phyloP scores from a whole-genome alignment of 2,329 filamentous ascomycete genomes.

The Microcera coccophila region DNA sequence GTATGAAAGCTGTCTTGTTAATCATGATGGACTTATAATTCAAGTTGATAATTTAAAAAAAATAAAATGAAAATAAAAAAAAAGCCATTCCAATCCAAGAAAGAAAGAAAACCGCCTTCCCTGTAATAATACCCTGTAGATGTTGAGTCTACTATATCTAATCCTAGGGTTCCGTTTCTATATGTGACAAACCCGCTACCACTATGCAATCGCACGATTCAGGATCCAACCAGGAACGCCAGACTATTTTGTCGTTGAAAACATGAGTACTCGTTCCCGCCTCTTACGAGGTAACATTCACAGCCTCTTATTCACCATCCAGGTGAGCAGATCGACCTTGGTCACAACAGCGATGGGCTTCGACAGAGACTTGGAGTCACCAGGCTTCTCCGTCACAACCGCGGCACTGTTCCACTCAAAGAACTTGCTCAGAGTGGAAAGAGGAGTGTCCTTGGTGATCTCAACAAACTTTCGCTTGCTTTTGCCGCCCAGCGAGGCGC shows the following conservation, averaged over 20 bases:
- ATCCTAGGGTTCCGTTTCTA: not conserved
- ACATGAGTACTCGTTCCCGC: slow-evolving; percentile 31
- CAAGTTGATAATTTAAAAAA: slow-evolving; percentile 3
- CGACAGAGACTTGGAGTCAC: slow-evolving; percentile 51
- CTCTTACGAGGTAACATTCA: slow-evolving; percentile 23
- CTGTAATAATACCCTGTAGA: slow-evolving; percentile 31
- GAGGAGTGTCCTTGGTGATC: slow-evolving; percentile 85
- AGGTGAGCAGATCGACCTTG: slow-evolving; percentile 92
- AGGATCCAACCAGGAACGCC: slow-evolving; percentile 26
- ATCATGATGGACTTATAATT: not conserved
- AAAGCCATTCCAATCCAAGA: not conserved
- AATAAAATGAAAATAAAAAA: slow-evolving; percentile 13
- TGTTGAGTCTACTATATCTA: slow-evolving; percentile 40
- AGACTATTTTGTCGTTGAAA: slow-evolving; percentile 30
- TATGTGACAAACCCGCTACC: slow-evolving; percentile 4
- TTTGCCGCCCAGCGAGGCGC: slow-evolving; percentile 40
- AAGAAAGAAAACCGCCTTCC: slow-evolving; percentile 2
- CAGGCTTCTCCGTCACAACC: slow-evolving; percentile 76
- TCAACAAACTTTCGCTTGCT: slow-evolving; percentile 73
- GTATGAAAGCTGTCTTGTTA: slow-evolving; percentile 10
- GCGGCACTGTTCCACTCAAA: slow-evolving; percentile 98
- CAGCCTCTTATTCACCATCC: slow-evolving; percentile 69
- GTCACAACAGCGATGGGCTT: slow-evolving; percentile 90
- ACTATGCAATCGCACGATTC: slow-evolving; percentile 16
- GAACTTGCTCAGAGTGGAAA: slow-evolving; percentile 82